Conservation (phyloP, 2,329 filamentous ascomycete genomes). For the Neofusicoccum sp. region DNA sequence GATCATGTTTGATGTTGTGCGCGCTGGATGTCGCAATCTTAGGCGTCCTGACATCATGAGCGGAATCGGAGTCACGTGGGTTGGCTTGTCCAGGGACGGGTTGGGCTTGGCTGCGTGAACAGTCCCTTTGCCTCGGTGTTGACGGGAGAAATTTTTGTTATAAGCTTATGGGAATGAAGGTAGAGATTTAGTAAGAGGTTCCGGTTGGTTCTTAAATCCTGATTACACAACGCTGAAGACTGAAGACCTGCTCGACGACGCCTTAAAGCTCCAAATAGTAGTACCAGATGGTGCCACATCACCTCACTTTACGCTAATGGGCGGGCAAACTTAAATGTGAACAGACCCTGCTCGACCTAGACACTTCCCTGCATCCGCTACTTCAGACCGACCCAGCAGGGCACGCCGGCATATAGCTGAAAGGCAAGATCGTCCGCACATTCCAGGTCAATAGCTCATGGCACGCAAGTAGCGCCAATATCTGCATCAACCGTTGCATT, state of each 20-base stretch:
- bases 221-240: no score
- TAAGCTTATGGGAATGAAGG: background rate
- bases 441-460: no score
- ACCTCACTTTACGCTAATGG: background rate
- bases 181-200: no score
- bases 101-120: background rate
- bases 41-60: conserved; percentile 9
- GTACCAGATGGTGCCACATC: background rate
- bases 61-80: background rate
- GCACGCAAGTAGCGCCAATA: background rate
- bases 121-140: background rate
- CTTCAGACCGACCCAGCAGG: background rate
- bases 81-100: background rate
- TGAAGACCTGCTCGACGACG: no score
- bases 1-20: background rate
- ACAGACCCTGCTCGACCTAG: background rate
- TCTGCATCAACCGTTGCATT: background rate
- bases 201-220: no score
- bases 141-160: background rate
- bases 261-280: background rate
- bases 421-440: background rate
- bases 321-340: background rate
- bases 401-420: background rate
- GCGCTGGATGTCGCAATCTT: conserved; percentile 8
- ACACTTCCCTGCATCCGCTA: background rate